Evolutionary conservation across 768 basidiomycete species (phyloP), one percentile per base, ranked within the genome.

Genomic region (Inosperma sp.): DNA sequence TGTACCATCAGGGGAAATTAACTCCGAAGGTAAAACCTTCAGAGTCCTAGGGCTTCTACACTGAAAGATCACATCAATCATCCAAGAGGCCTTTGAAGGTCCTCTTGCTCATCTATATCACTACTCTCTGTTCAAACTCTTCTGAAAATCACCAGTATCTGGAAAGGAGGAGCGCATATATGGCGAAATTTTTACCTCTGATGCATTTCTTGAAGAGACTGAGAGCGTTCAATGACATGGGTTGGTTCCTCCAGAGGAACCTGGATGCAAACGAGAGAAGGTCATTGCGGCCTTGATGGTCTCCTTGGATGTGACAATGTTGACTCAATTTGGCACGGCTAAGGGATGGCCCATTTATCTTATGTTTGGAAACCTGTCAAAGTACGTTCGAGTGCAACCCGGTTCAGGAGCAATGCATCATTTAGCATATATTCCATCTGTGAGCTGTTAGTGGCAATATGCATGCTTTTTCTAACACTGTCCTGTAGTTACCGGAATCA

Each of bases 291-390:
- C 49, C 0, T 22, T 71, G 1, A 72, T 70, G 70, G 58, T 64
- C 8, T 68, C 60, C 53, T 72, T 68, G 0, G 69, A 71, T 46
- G 58, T 65, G 2, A 72, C 68, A 0, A 68, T 65, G 42, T 59
- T 72, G 0, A 56, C 70, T 2, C 60, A 56, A 12, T 72, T 74
- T n/a, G n/a, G n/a, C n/a, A n/a, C n/a, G n/a, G n/a, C n/a, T n/a
- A n/a, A n/a, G n/a, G n/a, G n/a, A n/a, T n/a, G n/a, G n/a, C n/a
- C n/a, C n/a, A n/a, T n/a, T n/a, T n/a, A n/a, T 57, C 6, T 53
- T 71, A 1, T 77, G 72, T 76, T 76, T 40, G 71, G 72, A 1
- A 70, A 70, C 49, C 62, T 65, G 10, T 75, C 75, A 0, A 78
- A 78, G 49, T 78, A 71, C 41, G 29, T 59, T 0, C 60, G 67